Evolutionary conservation across 805 yeast genomes (phyloP).

Genomic region (Candida easanensis): DNA sequence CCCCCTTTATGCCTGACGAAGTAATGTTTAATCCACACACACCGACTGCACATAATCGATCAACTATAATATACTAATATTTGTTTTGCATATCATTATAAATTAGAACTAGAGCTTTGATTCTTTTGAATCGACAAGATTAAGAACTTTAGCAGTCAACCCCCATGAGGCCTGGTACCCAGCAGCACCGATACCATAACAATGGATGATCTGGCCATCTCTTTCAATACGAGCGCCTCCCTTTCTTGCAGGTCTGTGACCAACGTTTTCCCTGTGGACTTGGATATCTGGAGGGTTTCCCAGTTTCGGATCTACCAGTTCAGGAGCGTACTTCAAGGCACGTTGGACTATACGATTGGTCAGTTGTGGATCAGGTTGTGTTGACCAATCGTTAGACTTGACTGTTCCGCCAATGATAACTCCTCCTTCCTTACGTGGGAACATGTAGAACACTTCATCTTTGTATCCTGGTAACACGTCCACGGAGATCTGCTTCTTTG

Average conservation of each 20-base stretch:
- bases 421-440: conserved; percentile 75
- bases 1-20: conserved; percentile 4
- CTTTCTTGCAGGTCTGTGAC: conserved; percentile 63
- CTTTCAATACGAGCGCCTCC: conserved; percentile 57
- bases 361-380: conserved; percentile 39
- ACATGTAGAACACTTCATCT: conserved; percentile 51
- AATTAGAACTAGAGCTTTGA: conserved; percentile 18
- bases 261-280: conserved; percentile 52
- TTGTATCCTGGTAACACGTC: conserved; percentile 30
- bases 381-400: conserved; percentile 30
- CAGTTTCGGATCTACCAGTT: conserved; percentile 24
- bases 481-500: conserved; percentile 29
- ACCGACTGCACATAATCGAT: background rate
- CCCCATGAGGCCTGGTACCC: conserved; percentile 78
- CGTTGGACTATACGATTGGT: conserved; percentile 40
- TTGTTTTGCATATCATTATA: background rate
- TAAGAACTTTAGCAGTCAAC: conserved; percentile 45
- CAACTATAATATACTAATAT: background rate
- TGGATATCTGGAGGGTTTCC: conserved; percentile 39
- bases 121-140: conserved; percentile 30
- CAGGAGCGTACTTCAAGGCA: conserved; percentile 27
- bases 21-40: conserved; percentile 7
- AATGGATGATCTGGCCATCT: conserved; percentile 48
- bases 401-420: conserved; percentile 59
- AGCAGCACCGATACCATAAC: conserved; percentile 73